These are phyloP conservation scores for Yarrowia sp. DNA, from an alignment of 805 yeast genomes.

Conservation along the genomic window DNA sequence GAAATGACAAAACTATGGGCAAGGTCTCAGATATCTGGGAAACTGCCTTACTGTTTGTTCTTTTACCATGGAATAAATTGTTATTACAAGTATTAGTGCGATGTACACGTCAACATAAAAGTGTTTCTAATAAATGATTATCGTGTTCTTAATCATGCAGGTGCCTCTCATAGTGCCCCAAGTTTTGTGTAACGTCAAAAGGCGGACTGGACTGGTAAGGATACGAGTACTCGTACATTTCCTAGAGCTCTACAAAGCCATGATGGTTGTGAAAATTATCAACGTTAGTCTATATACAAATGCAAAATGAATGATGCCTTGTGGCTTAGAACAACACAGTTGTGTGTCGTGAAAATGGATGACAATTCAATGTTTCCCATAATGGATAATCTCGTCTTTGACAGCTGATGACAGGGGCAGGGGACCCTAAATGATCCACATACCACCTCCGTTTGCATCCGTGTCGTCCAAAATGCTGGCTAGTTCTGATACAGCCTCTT, in stretches of 20 bases:
- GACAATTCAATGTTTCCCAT: not conserved
- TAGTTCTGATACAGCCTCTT: conserved; percentile 67
- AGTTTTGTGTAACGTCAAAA: no score
- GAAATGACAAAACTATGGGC: no score
- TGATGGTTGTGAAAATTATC: not conserved
- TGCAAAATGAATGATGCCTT: conserved; percentile 15
- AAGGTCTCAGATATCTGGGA: no score
- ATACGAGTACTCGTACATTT: no score
- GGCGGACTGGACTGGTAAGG: no score
- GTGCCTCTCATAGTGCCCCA: not conserved
- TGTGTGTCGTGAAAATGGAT: not conserved
- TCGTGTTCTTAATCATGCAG: not conserved
- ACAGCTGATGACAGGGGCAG: not conserved
- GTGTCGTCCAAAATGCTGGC: conserved; percentile 74
- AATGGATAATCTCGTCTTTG: not conserved
- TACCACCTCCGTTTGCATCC: conserved; percentile 62
- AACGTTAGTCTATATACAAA: conserved; percentile 26
- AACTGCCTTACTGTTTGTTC: no score
- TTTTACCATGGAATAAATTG: no score
- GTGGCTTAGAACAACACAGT: conserved; percentile 5
- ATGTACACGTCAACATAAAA: not conserved
- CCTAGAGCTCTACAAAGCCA: no score
- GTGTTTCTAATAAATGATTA: not conserved
- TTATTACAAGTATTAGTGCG: no score
- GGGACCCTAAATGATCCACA: conserved; percentile 42